Base-by-base conservation (phyloP, 1,284 basidiomycete species). In the Wolfiporia cocos region DNA sequence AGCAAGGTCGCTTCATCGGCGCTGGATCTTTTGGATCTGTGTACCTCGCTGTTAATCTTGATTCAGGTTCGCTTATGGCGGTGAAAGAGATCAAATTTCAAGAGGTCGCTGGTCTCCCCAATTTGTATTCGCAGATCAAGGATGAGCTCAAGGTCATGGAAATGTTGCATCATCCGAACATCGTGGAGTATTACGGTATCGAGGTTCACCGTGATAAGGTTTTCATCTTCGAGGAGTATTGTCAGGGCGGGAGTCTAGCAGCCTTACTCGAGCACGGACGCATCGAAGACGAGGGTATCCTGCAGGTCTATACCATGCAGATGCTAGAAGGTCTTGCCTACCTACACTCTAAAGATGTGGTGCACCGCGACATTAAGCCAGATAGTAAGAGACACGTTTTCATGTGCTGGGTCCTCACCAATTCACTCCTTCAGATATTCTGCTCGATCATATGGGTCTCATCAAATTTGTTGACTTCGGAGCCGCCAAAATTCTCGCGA, bases 61-160 rank as follows among this genome's bases (percentile, higher is more conserved):
- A 99, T 61, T 88, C 92, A 1, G 93, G 95, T 38, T 89, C 90
- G 28, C 82, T 98, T 44, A 98, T 99, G 93, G 96, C 96, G 3
- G 96, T 99, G 58, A 99, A 99, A 68, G 96, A 99, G 69, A 95
- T 99, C 62, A 91, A 94, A 46, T 96, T 97, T 63, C 93, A 97
- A 61, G 96, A 99, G 65, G 66, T 94, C 39, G 76, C 89, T 36
- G 83, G 87, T 23, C 67, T 88, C 41, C 86, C 90, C 5, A 87
- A 80, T 48, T 69, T 94, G 17, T 90, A 94, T 67, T 80, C 91
- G 50, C 92, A 96, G 61, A 97, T 99, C 66, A 88, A 86, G 62
- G 94, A 99, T 62, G 96, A 99, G 67, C 84, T 98, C 50, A 87
- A 83, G 53, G 93, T 99, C 48, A 99, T 99, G 96, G 92, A 96